These are phyloP conservation scores for Leavenworthia alabamica DNA, from an alignment of 345 rosid genomes.

Conservation along the genomic window DNA sequence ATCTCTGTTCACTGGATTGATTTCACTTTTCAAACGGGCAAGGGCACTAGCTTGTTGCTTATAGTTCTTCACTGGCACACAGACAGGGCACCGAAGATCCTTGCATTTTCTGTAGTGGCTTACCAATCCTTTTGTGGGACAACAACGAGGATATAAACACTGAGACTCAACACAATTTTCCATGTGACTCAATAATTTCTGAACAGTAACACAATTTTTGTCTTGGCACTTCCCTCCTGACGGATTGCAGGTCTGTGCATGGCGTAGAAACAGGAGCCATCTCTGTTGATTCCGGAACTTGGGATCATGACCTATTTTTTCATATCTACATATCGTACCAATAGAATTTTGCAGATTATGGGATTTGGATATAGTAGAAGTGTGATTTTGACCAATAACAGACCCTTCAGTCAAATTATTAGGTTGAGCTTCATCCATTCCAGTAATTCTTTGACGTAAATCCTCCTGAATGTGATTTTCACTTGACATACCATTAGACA, in stretches of 20 bases:
- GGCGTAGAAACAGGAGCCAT: conserved; percentile 86
- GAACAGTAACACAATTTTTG: conserved; percentile 51
- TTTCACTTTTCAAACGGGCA: conserved; percentile 36
- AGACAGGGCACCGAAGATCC: conserved; percentile 73
- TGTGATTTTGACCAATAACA: conserved; percentile 38
- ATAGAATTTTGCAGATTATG: conserved; percentile 38
- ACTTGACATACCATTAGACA: conserved; percentile 40
- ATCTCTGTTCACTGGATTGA: conserved; percentile 34
- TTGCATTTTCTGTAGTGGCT: conserved; percentile 59
- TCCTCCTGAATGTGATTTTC: conserved; percentile 75
- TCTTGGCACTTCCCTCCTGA: conserved; percentile 82
- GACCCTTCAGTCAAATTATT: conserved; percentile 63
- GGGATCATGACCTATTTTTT: conserved; percentile 47
- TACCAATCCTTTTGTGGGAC: conserved; percentile 57
- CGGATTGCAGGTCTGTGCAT: conserved; percentile 74
- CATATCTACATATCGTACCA: conserved; percentile 40
- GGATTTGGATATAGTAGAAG: conserved; percentile 41
- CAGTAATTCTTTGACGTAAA: conserved; percentile 63
- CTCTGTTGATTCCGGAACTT: conserved; percentile 63
- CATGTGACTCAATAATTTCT: conserved; percentile 71
- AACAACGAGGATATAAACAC: conserved; percentile 75
- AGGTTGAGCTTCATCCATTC: conserved; percentile 70
- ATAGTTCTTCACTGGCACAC: conserved; percentile 66
- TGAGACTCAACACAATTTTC: conserved; percentile 48
- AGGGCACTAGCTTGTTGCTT: conserved; percentile 45